Base-by-base conservation (phyloP, 1,284 basidiomycete species). In the Naganishia liquefaciens region DNA sequence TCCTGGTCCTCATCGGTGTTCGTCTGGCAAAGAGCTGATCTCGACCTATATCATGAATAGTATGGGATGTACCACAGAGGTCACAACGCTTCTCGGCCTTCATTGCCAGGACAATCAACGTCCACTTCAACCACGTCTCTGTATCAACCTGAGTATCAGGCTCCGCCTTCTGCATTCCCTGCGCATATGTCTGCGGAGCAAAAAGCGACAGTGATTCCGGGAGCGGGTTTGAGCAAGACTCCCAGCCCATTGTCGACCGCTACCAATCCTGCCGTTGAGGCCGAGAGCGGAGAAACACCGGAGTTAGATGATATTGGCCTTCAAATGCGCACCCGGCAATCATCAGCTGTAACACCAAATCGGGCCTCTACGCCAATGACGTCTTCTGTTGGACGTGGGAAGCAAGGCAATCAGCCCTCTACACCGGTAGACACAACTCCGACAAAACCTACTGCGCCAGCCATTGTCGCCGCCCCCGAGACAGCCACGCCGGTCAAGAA, bases 401-500 rank as follows among this genome's bases (percentile, higher is more conserved):
- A 49, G 13, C 51, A 7, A 13, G 13, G 67, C 7, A 43, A 62
- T 10, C 42, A 65, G 19, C 58, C 62, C 40, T 53, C 67, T 15
- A 37, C 62, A 6, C 47, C 70, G 6, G 63, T 64, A 11, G 64
- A 17, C 40, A n/a, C 44, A 11, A 19, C 25, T 3, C 13, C n/a
- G n/a, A 6, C 46, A 17, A 30, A 37, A 9, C 33, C 57, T 9
- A 27, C 57, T 17, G 30, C 27, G 7, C 7, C n/a, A 5, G 13
- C 23, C 30, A 50, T n/a, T 39, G 2, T 9, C 2, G 23, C 28
- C 5, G 27, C 15, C 10, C n/a, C 28, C 6, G 37, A 37, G 33
- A 13, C 17, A n/a, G 23, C 30, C 1, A 33, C 33, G 3, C 7
- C 33, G 33, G 15, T 67, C 5, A 75, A 74, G 64, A 76, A 90